Conservation (phyloP, 106 monocot genomes). For the Gastrodia elata region DNA sequence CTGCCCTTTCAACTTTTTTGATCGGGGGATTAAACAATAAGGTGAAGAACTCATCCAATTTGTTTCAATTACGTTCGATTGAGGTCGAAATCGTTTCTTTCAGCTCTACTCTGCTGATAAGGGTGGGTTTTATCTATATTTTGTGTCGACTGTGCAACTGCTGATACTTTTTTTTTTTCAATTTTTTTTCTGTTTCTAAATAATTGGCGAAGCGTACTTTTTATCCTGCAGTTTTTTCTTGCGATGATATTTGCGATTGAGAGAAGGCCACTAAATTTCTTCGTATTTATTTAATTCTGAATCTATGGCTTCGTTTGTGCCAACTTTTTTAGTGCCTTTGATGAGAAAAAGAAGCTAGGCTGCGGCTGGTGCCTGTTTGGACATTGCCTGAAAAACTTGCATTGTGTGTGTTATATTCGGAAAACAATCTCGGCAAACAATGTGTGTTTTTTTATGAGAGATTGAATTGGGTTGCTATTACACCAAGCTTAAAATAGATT, state of each 20-base stretch:
- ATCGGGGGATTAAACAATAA: not conserved
- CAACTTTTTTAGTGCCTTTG: too few species aligned
- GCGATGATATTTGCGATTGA: not conserved
- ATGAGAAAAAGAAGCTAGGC: too few species aligned
- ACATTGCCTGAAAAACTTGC: too few species aligned
- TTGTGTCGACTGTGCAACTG: not conserved
- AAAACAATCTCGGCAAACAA: too few species aligned
- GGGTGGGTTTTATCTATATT: not conserved
- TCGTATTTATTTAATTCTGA: too few species aligned
- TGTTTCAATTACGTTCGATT: not conserved
- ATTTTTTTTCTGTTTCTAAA: not conserved
- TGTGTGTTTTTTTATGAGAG: too few species aligned
- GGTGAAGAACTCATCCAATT: not conserved
- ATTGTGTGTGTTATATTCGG: too few species aligned
- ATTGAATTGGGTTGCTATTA: too few species aligned
- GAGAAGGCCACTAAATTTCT: not conserved
- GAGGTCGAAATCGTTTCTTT: not conserved
- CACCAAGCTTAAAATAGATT: too few species aligned
- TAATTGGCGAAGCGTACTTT: not conserved
- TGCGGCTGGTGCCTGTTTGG: too few species aligned
- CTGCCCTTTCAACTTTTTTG: not conserved
- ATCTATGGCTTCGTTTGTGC: too few species aligned
- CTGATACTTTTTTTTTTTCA: not conserved
- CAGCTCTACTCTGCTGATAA: not conserved
- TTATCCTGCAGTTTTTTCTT: not conserved